Percentiles rank a stretch among this genome's conserved stretches.
Conservation (phyloP, 2,329 filamentous ascomycete genomes). For the Aspergillus carbonarius region DNA sequence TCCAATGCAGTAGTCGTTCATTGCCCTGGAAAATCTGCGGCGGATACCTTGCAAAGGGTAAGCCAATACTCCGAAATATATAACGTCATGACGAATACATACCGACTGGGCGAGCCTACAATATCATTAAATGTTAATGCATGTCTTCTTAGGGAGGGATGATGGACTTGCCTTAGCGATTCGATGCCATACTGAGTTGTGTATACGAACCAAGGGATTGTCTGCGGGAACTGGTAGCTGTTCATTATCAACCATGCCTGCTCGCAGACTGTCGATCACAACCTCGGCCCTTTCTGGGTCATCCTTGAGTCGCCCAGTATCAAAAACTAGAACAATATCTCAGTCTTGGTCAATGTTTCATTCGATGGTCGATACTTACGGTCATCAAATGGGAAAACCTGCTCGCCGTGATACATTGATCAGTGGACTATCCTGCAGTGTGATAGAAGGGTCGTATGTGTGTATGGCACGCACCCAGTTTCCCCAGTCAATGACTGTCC, state of each 20-base stretch:
- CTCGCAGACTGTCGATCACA: constrained; percentile 24
- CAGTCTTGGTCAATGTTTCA: not conserved
- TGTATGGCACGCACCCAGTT: constrained; percentile 22
- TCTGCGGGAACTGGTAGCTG: constrained; percentile 5
- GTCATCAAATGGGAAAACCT: constrained; percentile 20
- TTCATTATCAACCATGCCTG: constrained; percentile 17
- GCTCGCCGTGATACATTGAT: not conserved
- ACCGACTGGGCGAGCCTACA: constrained; percentile 11
- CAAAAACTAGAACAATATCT: constrained; percentile 23
- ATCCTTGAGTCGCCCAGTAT: constrained; percentile 30
- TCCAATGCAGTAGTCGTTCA: constrained; percentile 20
- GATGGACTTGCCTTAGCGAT: constrained; percentile 14
- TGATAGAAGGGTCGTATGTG: not conserved
- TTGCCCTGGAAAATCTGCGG: constrained; percentile 13
- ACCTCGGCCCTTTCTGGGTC: constrained; percentile 22
- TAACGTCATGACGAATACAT: not conserved
- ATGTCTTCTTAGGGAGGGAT: not conserved
- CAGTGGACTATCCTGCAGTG: not conserved
- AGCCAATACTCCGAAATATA: not conserved
- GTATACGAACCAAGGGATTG: constrained; percentile 22
- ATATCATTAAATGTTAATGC: not conserved
- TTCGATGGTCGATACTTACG: not conserved
- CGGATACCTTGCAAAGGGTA: constrained; percentile 8
- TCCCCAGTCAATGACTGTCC: constrained; percentile 29
- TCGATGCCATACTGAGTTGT: constrained; percentile 29